Evolutionary conservation across 805 yeast genomes (phyloP).

Genomic region (Suhomyces pyralidae): DNA sequence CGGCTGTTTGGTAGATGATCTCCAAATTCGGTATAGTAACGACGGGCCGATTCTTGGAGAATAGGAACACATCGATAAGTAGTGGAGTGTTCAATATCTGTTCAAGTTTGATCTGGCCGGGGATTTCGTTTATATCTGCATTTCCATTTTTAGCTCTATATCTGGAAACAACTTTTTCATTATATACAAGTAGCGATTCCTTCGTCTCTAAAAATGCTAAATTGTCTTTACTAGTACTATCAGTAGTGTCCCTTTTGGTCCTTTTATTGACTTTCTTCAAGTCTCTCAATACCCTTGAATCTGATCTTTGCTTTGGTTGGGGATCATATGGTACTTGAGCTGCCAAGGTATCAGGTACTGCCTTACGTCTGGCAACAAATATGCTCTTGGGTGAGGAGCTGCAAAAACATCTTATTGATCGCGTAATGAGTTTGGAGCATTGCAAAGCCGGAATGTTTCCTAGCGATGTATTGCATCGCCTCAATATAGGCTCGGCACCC

Average conservation of each 20-base stretch:
- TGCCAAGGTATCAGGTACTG: background rate
- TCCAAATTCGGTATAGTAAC: constrained; percentile 11
- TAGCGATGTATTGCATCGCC: background rate
- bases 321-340: background rate
- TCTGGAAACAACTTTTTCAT: background rate
- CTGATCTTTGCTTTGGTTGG: background rate
- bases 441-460: background rate
- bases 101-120: constrained; percentile 5
- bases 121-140: background rate
- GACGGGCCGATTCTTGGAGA: constrained; percentile 19
- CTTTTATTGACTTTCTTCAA: constrained; percentile 13
- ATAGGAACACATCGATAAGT: constrained; percentile 23
- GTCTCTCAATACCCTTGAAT: constrained; percentile 5
- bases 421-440: background rate
- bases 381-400: background rate
- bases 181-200: constrained; percentile 14
- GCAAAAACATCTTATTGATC: background rate
- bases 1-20: constrained; percentile 26
- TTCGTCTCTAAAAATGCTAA: constrained; percentile 24
- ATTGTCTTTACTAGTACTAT: constrained; percentile 24
- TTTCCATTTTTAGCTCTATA: background rate
- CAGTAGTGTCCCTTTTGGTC: constrained; percentile 31
- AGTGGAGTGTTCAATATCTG: constrained; percentile 19
- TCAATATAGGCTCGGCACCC: background rate
- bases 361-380: constrained; percentile 1